A percentile compares a stretch with the other conserved stretches of the same genome.
Evolutionary conservation across 345 rosid genomes (phyloP).

Genomic region (thale cress (Arabidopsis thaliana)): TAIR10.1 NC_003074.8:2221001-2221500

Average conservation of each 20-base stretch:
- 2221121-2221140: slow-evolving; percentile 82
- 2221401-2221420: slow-evolving; percentile 42
- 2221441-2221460: slow-evolving; percentile 44
- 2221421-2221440: slow-evolving; percentile 26
- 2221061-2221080: slow-evolving; percentile 21
- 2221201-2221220: slow-evolving; percentile 47
- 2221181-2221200: slow-evolving; percentile 53
- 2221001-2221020: not conserved
- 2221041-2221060: not conserved
- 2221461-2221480: slow-evolving; percentile 41
- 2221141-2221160: slow-evolving; percentile 54
- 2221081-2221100: slow-evolving; percentile 83
- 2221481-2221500: slow-evolving; percentile 53
- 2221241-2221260: slow-evolving; percentile 51
- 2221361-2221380: slow-evolving; percentile 40
- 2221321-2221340: slow-evolving; percentile 15
- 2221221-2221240: slow-evolving; percentile 44
- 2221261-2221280: slow-evolving; percentile 49
- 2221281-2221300: slow-evolving; percentile 25
- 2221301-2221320: slow-evolving; percentile 11
- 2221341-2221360: not conserved
- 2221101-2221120: slow-evolving; percentile 71
- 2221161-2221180: slow-evolving; percentile 79
- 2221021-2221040: slow-evolving; percentile 34
- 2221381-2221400: slow-evolving; percentile 50